Conservation (phyloP, 257 asterid genomes). For the Rubia yunnanensis region DNA sequence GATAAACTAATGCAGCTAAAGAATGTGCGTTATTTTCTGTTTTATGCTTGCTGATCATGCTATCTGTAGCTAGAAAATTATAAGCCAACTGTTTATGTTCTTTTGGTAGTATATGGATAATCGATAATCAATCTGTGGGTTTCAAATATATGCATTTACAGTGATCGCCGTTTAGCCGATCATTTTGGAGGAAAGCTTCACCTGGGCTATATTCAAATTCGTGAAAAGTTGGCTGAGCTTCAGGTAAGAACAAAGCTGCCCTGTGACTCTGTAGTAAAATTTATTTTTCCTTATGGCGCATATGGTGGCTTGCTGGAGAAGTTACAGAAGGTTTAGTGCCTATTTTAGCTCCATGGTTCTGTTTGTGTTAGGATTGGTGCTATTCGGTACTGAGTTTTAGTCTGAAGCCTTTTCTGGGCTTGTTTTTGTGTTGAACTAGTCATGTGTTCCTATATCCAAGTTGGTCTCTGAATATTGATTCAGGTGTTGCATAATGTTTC, state of each 20-base stretch:
- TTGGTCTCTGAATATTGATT: conserved; percentile 38
- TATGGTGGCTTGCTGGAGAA: background rate
- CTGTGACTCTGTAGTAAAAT: background rate
- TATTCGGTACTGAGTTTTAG: background rate
- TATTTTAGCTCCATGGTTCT: background rate
- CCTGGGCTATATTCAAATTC: conserved; percentile 92
- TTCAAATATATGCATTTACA: conserved; percentile 25
- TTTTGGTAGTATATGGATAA: conserved; percentile 2
- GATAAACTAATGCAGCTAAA: conserved; percentile 94
- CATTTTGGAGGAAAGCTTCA: conserved; percentile 99
- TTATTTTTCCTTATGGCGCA: conserved; percentile 2
- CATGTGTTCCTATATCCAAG: conserved; percentile 21
- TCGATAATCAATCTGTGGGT: background rate
- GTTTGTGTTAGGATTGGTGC: background rate
- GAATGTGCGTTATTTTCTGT: conserved; percentile 95
- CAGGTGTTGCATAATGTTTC: conserved; percentile 57
- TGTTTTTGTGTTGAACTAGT: background rate
- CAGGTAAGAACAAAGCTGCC: conserved; percentile 43
- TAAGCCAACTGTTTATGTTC: conserved; percentile 14
- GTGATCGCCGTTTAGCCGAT: conserved; percentile 99
- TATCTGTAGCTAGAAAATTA: conserved; percentile 34
- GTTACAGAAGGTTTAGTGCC: background rate
- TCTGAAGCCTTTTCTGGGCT: background rate
- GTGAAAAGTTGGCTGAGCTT: conserved; percentile 91
- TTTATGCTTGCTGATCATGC: conserved; percentile 56